Base-by-base conservation (phyloP, 2,329 filamentous ascomycete genomes). In the Colletotrichum sp. region DNA sequence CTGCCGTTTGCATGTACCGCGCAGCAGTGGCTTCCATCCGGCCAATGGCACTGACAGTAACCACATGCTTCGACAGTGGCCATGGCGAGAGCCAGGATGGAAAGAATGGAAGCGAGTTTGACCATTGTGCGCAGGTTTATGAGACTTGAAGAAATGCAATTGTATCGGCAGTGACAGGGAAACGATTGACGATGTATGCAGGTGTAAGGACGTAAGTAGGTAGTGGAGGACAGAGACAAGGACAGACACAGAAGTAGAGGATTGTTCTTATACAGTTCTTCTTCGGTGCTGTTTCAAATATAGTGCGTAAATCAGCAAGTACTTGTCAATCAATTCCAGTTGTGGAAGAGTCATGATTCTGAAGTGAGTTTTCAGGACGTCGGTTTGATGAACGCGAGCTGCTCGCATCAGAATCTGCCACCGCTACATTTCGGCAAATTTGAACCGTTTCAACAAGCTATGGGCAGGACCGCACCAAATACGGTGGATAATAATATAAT, bases 401-500 rank as follows among this genome's bases (percentile, higher is more conserved):
- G 18, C 18, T 44, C 39, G 39, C 39, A n/a, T 44, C 18, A 12
- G 9, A n/a, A 3, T 44, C 18, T 12, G 5, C 18, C 39, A n/a
- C 5, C 9, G 18, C 39, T 7, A n/a, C 39, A n/a, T n/a, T 6
- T 44, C 39, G 39, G 18, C 18, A 44, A 4, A 44, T 6, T 6
- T n/a, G 1, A 6, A 5, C 18, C 18, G 9, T 44, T 1, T 6
- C 16, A 44, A n/a, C 9, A 44, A 44, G 39, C 18, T n/a, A 44
- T n/a, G 18, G 39, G 18, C 9, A 10, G 9, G 1, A 6, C 10
- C 3, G 8, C 3, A n/a, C 9, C 9, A 2, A 2, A 44, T 5
- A 2, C 9, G 5, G 9, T 12, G 39, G 39, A 1, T 44, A 44
- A 12, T 44, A 12, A 44, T 44, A 44, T 1, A 7, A 44, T n/a